Evolutionary conservation across 2,329 filamentous ascomycete genomes (phyloP), one percentile per base, ranked within the genome.

Genomic region (Colletotrichum tamarilloi): DNA sequence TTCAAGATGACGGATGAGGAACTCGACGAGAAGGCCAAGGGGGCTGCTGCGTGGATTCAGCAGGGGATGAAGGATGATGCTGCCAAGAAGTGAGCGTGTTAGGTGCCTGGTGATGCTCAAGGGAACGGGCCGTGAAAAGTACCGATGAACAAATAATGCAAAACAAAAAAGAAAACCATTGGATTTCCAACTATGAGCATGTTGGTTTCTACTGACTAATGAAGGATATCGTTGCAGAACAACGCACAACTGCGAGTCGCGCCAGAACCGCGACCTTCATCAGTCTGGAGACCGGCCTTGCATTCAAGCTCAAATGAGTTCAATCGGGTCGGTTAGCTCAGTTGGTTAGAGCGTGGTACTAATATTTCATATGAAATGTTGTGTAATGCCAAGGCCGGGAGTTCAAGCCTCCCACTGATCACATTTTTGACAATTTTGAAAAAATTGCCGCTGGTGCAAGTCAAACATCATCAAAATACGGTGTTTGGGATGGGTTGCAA

Each of bases 41-140:
- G 85, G 2, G 65, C 62, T 4, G 64, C 84, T 69, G 82, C 82
- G 19, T 95, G 93, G 93, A 87, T 96, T 24, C 89, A 93, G 82
- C 79, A 86, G 57, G 89, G 91, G 2, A 94, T 94, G 92, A 90
- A 92, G 83, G 85, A 87, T 0, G 92, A 94, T 82, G 86, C 70
- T 5, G 56, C 89, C 2, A 87, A 89, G 80, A 88, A 88, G 77
- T 80, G 55, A 67, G 52, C 3, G 9, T 1, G 5, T 19, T 19
- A 42, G 5, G 38, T 42, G 38, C 16, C 0, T 8, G 16, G 38
- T 19, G 38, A 42, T 16, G 38, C 38, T 42, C 16, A 5, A 16
- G 16, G 14, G 38, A 42, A 42, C 7, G 38, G 6, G 38, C 6
- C 38, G 6, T 19, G 42, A 49, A 49, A 49, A 49, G 8, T 7